Conservation (phyloP, 768 basidiomycete genomes). For the Lentinula detonsa region DNA sequence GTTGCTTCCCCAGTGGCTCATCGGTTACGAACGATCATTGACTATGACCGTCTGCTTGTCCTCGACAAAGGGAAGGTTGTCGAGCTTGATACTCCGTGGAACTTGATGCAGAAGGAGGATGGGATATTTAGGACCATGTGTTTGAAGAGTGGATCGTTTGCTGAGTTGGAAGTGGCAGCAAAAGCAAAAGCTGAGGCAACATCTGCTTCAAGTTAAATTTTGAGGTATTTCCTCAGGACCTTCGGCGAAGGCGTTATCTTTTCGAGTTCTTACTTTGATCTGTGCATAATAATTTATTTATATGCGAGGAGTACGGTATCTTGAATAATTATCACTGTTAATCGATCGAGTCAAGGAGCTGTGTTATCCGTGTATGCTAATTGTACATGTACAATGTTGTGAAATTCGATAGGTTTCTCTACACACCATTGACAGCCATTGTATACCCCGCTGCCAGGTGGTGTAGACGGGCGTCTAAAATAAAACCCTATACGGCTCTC, state of each 20-base stretch:
- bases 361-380: too few species aligned
- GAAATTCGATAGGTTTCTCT: neutral
- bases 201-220: neutral
- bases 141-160: constrained; percentile 60
- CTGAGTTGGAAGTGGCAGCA: constrained; percentile 54
- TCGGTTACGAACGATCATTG: constrained; percentile 20
- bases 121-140: constrained; percentile 71
- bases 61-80: constrained; percentile 35
- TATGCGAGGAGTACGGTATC: too few species aligned
- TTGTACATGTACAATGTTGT: too few species aligned
- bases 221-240: neutral
- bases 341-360: too few species aligned
- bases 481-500: constrained; percentile 37
- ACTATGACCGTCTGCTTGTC: constrained; percentile 19
- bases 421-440: constrained; percentile 29
- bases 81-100: constrained; percentile 70
- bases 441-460: constrained; percentile 71
- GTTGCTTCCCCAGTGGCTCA: constrained; percentile 16
- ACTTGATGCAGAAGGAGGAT: constrained; percentile 53
- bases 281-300: neutral
- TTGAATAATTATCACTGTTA: too few species aligned
- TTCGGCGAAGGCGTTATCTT: too few species aligned
- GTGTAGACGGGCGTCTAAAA: constrained; percentile 73
- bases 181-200: constrained; percentile 31
- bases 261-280: neutral